Conservation (phyloP, 192 early-diverging fungal genomes). For the Lobosporangium transversale region DNA sequence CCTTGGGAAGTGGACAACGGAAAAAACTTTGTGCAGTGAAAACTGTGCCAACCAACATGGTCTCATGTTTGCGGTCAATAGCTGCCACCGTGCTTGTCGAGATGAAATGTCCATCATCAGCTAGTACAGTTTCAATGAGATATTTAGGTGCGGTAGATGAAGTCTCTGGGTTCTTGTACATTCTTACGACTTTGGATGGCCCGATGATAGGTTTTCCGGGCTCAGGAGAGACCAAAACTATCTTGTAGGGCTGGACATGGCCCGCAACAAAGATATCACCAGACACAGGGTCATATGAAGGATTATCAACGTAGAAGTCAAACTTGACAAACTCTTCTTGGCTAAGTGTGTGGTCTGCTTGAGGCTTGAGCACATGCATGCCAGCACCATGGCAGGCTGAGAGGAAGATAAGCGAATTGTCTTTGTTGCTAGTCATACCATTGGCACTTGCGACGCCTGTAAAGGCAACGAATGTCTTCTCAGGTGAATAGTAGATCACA, state of each 20-base stretch:
- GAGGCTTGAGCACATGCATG: conserved; percentile 19
- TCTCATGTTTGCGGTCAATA: conserved; percentile 37
- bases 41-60: conserved; percentile 37
- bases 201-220: background rate
- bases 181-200: conserved; percentile 29
- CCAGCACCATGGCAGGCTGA: conserved; percentile 33
- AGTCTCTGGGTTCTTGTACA: conserved; percentile 19
- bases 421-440: conserved; percentile 30
- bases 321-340: conserved; percentile 26
- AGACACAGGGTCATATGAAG: conserved; percentile 15
- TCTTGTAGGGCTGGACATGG: conserved; percentile 14
- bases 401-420: conserved; percentile 19
- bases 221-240: background rate
- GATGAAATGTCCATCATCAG: conserved; percentile 37
- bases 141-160: conserved; percentile 4
- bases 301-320: conserved; percentile 42
- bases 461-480: conserved; percentile 29
- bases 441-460: conserved; percentile 20
- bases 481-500: conserved; percentile 40
- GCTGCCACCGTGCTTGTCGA: conserved; percentile 29
- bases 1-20: conserved; percentile 32
- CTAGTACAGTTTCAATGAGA: conserved; percentile 22
- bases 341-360: background rate
- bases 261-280: conserved; percentile 22
- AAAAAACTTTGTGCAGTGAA: conserved; percentile 20